Percentiles rank a stretch among this genome's conserved stretches.
Conservation (phyloP, 768 basidiomycete genomes). For the Amyloporia xantha region DNA sequence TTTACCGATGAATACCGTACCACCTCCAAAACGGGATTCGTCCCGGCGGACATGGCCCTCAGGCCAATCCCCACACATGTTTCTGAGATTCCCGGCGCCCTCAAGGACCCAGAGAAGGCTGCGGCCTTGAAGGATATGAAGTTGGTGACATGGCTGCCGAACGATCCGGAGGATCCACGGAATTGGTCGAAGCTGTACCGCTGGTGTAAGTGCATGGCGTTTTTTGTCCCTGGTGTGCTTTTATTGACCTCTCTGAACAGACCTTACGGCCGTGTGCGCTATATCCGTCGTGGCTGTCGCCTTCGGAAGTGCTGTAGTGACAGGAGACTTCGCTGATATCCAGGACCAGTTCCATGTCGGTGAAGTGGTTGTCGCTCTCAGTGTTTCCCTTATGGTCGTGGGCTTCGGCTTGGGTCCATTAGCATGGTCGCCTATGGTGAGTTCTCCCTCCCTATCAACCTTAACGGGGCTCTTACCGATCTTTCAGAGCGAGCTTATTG, state of each 20-base stretch:
- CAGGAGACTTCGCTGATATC: constrained; percentile 31
- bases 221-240: too few species aligned
- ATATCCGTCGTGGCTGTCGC: constrained; percentile 30
- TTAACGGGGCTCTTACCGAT: constrained; percentile 17
- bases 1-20: constrained; percentile 30
- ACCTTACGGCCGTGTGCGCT: constrained; percentile 25
- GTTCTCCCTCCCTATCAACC: constrained; percentile 1
- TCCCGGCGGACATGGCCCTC: constrained; percentile 23
- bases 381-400: constrained; percentile 31
- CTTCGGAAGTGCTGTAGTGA: constrained; percentile 31
- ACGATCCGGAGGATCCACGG: constrained; percentile 35
- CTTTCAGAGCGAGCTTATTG: constrained; percentile 32
- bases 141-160: constrained; percentile 31
- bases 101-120: constrained; percentile 31
- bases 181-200: constrained; percentile 28
- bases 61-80: constrained; percentile 23
- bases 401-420: constrained; percentile 29
- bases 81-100: constrained; percentile 14
- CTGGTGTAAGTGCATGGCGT: constrained; percentile 24
- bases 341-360: constrained; percentile 26
- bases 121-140: constrained; percentile 24
- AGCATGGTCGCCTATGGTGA: constrained; percentile 24
- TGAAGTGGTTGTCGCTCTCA: constrained; percentile 28
- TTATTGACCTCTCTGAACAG: constrained; percentile 9
- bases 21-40: constrained; percentile 23